Evolutionary conservation across 208 protist genomes (phyloP).

Genomic region (Sergeia podlipaevii): DNA sequence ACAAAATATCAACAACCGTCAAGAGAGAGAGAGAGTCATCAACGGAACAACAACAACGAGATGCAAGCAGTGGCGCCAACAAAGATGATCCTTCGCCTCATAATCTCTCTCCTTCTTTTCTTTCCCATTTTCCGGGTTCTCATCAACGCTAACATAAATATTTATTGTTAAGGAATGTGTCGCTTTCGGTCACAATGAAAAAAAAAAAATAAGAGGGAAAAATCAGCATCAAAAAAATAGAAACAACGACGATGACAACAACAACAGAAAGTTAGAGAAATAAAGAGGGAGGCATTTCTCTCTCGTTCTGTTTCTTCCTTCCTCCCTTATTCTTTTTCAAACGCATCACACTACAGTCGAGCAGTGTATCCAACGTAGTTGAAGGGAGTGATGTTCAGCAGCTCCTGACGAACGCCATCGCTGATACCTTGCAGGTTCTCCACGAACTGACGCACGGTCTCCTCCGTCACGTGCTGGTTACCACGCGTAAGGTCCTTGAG

Average conservation of each 20-base stretch:
- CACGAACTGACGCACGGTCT: conserved; percentile 80
- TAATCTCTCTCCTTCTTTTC: too few relatives aligned
- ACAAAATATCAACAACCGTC: too few relatives aligned
- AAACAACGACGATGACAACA: not conserved
- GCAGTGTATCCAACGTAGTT: conserved; percentile 83
- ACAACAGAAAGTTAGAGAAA: not conserved
- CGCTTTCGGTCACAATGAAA: too few relatives aligned
- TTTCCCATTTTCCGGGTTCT: too few relatives aligned
- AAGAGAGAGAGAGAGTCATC: not conserved
- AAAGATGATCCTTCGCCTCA: too few relatives aligned
- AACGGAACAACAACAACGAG: conserved; percentile 7
- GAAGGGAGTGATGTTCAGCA: conserved; percentile 81
- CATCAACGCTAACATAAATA: too few relatives aligned
- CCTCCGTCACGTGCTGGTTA: conserved; percentile 68
- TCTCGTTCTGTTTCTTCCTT: not conserved
- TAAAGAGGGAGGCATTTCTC: conserved; percentile 3
- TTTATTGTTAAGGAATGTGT: too few relatives aligned
- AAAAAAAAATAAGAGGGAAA: conserved; percentile 4
- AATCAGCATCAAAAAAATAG: not conserved
- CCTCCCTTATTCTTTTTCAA: not conserved
- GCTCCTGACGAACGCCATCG: conserved; percentile 84
- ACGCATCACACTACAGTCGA: conserved; percentile 6
- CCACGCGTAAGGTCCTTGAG: conserved; percentile 92
- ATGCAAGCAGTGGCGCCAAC: conserved; percentile 5
- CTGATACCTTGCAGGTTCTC: conserved; percentile 72